Base-by-base conservation (phyloP, 139 green algal species). In the Coccomyxa sp. region DNA sequence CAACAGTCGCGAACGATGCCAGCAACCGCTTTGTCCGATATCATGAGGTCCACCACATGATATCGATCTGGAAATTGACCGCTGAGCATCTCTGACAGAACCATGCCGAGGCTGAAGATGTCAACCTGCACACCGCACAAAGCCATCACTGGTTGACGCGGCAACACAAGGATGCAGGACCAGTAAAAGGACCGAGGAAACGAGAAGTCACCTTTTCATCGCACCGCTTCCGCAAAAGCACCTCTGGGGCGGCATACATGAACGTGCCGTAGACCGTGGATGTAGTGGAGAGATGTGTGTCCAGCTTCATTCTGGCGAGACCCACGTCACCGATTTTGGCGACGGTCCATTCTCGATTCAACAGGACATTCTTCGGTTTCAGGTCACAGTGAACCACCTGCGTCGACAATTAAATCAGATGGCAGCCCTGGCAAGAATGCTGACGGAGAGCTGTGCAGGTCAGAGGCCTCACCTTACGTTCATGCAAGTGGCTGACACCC, bases 311-410 rank as follows among this genome's bases (percentile, higher is more conserved):
- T 64, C 50, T 64, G 50, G 70, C 70, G 37, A 75, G 36, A 38
- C 70, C 70, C 7, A 75, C 70, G 37, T 75, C 70, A 33, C 70
- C 70, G 12, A 75, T 75, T 36, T 75, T 75, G 70, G 70, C 70
- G 18, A 75, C 36, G 36, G 39, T 39, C 70, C 70, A 75, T 22
- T 39, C 70, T 39, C 35, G 70, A 27, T 39, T 75, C 70, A 75
- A 36, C 35, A 75, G 70, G 37, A 75, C 54, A 27, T 75, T 75
- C 18, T 55, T 39, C 0, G 70, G 16, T 39, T 75, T 75, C 36
- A 75, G 70, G 37, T 75, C 70, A 27, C 36, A 75, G 37, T 75
- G 70, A 14, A 75, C 70, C 36, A 75, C 70, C 70, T 75, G 70
- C 16, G 33, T 44, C 16, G 31, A 38, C 39, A 81, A 64, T 74